Conservation (phyloP, 306 rosid species). For the Hippophae rhamnoides region DNA sequence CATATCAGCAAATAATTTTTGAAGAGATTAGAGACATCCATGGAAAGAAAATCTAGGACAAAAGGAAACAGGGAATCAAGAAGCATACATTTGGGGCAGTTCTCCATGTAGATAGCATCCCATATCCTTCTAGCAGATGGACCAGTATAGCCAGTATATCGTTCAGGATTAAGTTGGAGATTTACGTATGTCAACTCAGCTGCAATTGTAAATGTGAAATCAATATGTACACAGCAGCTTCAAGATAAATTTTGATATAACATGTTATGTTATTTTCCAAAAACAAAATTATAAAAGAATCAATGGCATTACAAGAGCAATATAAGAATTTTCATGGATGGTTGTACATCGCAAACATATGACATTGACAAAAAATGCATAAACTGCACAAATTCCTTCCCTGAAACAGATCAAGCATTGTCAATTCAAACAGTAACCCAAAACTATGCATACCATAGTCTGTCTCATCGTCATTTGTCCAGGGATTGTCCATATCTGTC, state of each 20-base stretch:
- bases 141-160: slow-evolving; percentile 87
- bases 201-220: slow-evolving; percentile 22
- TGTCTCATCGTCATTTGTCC: slow-evolving; percentile 88
- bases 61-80: background rate
- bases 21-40: background rate
- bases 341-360: background rate
- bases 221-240: slow-evolving; percentile 10
- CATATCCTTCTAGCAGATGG: slow-evolving; percentile 94
- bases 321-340: background rate
- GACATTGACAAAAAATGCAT: background rate
- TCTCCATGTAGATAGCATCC: slow-evolving; percentile 87
- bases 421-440: background rate
- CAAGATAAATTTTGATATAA: slow-evolving; percentile 6
- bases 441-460: slow-evolving; percentile 54
- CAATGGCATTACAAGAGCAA: too few relatives aligned
- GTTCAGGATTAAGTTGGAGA: slow-evolving; percentile 87
- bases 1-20: background rate
- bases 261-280: background rate
- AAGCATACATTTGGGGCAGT: slow-evolving; percentile 88
- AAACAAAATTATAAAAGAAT: slow-evolving; percentile 3
- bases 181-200: slow-evolving; percentile 96
- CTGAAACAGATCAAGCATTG: background rate
- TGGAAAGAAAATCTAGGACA: background rate
- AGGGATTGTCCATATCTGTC: slow-evolving; percentile 84
- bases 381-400: background rate